Percentiles rank a stretch among this genome's conserved stretches.
Evolutionary conservation across 352 stramenopile genomes (phyloP).

Genomic region (Globisporangium sylvaticum): DNA sequence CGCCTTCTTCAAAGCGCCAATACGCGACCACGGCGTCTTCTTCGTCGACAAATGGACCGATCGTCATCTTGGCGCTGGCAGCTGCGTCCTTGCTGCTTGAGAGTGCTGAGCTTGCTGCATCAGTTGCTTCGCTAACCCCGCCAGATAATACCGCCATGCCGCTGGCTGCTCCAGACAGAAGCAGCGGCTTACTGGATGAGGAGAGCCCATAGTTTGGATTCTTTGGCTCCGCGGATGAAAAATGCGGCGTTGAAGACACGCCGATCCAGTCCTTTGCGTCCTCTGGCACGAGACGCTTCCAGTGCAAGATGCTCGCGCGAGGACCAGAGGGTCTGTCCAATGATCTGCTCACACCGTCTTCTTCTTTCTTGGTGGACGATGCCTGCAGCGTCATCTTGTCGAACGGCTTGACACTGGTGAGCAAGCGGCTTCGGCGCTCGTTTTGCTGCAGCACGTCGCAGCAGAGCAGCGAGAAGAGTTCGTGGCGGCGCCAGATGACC

Average conservation of each 20-base stretch:
- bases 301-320: slow-evolving; percentile 43
- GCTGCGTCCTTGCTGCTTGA: background rate
- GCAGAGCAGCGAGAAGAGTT: slow-evolving; percentile 65
- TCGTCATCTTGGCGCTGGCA: slow-evolving; percentile 44
- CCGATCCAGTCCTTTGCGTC: slow-evolving; percentile 68
- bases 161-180: background rate
- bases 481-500: slow-evolving; percentile 26
- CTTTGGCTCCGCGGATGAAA: slow-evolving; percentile 53
- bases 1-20: slow-evolving; percentile 84
- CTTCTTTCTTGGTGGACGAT: background rate
- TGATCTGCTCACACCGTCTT: background rate
- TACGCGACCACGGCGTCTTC: slow-evolving; percentile 83
- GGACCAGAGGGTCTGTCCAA: background rate
- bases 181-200: slow-evolving; percentile 6
- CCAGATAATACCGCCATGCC: background rate
- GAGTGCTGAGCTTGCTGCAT: background rate
- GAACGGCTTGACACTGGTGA: slow-evolving; percentile 43
- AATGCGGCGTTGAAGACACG: slow-evolving; percentile 31
- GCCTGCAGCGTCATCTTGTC: slow-evolving; percentile 33
- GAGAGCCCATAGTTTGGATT: slow-evolving; percentile 50
- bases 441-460: slow-evolving; percentile 51
- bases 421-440: slow-evolving; percentile 63
- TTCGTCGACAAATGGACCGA: slow-evolving; percentile 81
- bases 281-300: slow-evolving; percentile 66
- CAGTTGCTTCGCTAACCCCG: background rate